Conservation (phyloP, 352 stramenopile genomes). For the Pseudoperonospora humuli region DNA sequence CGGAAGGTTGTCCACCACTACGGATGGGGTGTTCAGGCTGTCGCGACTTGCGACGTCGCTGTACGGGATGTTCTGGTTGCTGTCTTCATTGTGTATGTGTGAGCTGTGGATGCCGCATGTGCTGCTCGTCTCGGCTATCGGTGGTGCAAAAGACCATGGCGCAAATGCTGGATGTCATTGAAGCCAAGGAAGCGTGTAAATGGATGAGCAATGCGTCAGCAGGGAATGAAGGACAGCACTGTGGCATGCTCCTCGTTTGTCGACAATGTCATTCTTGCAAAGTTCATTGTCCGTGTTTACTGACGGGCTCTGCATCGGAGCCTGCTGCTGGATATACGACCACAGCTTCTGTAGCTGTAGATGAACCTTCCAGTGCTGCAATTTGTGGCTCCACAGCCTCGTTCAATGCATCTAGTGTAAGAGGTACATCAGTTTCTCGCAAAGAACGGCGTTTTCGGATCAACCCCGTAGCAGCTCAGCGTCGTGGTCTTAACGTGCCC, state of each 20-base stretch:
- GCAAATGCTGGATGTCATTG: constrained; percentile 48
- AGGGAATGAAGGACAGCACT: constrained; percentile 13
- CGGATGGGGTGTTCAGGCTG: constrained; percentile 61
- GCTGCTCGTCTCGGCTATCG: constrained; percentile 42
- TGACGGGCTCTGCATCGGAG: constrained; percentile 4
- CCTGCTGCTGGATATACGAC: background rate
- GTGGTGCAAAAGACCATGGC: constrained; percentile 55
- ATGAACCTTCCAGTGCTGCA: background rate
- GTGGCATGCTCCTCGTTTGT: constrained; percentile 36
- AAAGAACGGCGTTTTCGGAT: constrained; percentile 28
- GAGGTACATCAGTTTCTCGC: constrained; percentile 1
- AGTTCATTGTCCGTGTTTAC: constrained; percentile 34
- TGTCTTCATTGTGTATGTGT: constrained; percentile 67
- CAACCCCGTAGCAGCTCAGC: constrained; percentile 20
- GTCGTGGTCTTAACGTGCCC: constrained; percentile 7
- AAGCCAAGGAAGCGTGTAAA: constrained; percentile 53
- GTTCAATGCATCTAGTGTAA: constrained; percentile 4
- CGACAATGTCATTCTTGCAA: constrained; percentile 30
- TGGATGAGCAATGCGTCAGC: constrained; percentile 28
- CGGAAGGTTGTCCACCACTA: constrained; percentile 23
- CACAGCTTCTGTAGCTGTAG: background rate
- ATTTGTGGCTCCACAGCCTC: background rate
- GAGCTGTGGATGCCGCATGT: constrained; percentile 66
- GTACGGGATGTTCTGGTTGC: constrained; percentile 53
- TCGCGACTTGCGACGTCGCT: constrained; percentile 48